phyloP scores from a whole-genome alignment of 495 filamentous ascomycete species.

The Pseudevernia furfuracea region DNA sequence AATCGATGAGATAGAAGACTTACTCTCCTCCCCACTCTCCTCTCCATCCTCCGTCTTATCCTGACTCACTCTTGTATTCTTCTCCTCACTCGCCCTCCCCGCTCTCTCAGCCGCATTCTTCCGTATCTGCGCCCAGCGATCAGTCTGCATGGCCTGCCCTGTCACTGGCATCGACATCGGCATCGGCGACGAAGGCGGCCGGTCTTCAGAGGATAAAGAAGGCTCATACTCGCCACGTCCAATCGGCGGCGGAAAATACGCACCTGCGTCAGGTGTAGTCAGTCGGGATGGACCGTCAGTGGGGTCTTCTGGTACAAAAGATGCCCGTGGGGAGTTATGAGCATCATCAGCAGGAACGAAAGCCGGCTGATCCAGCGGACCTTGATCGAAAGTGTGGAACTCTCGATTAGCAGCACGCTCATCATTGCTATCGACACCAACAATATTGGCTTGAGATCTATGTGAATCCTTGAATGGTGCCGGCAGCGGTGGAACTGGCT shows the following conservation, averaged over 20 bases:
- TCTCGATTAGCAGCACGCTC: slow-evolving; percentile 57
- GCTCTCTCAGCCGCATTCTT: slow-evolving; percentile 85
- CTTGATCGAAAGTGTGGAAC: slow-evolving; percentile 84
- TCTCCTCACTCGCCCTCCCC: slow-evolving; percentile 52
- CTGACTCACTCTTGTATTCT: slow-evolving; percentile 22
- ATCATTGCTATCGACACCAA: slow-evolving; percentile 56
- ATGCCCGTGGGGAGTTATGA: slow-evolving; percentile 55
- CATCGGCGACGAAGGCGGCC: slow-evolving; percentile 32
- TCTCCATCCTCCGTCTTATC: slow-evolving; percentile 68
- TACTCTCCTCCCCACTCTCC: slow-evolving; percentile 93
- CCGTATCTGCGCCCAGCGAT: slow-evolving; percentile 90
- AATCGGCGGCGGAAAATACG: slow-evolving; percentile 20
- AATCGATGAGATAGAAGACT: slow-evolving; percentile 33
- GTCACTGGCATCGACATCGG: neutral
- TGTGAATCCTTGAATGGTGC: slow-evolving; percentile 15
- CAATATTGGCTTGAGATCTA: slow-evolving; percentile 23
- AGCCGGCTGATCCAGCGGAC: slow-evolving; percentile 83
- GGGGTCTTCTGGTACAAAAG: slow-evolving; percentile 46
- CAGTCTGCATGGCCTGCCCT: slow-evolving; percentile 29
- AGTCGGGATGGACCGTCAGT: slow-evolving; percentile 21
- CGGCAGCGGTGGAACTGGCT: slow-evolving; percentile 10
- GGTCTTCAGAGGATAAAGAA: slow-evolving; percentile 21
- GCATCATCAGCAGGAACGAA: slow-evolving; percentile 62
- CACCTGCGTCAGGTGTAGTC: slow-evolving; percentile 22
- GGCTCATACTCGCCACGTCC: slow-evolving; percentile 23